Percentiles rank a stretch among this genome's conserved stretches.
phyloP scores from a whole-genome alignment of 257 asterid species.

The Solanum virginianum region DNA sequence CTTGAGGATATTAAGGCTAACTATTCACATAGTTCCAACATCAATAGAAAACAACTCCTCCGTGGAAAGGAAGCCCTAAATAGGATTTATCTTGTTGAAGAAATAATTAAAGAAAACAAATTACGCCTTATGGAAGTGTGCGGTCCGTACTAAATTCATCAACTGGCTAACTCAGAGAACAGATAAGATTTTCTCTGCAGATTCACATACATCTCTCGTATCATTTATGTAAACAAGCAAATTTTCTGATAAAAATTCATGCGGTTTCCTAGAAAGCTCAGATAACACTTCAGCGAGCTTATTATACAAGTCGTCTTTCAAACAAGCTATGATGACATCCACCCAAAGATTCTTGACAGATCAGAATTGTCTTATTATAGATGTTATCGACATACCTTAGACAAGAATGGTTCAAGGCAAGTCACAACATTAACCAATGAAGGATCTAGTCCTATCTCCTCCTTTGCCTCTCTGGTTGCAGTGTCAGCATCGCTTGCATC shows the following conservation, averaged over 20 bases:
- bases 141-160: background rate
- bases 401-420: slow-evolving; percentile 83
- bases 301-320: background rate
- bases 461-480: slow-evolving; percentile 85
- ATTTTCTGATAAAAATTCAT: background rate
- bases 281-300: background rate
- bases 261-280: background rate
- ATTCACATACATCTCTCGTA: background rate
- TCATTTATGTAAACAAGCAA: background rate
- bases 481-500: slow-evolving; percentile 71
- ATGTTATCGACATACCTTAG: slow-evolving; percentile 49
- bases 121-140: background rate
- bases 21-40: background rate
- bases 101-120: background rate
- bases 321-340: background rate
- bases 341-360: background rate
- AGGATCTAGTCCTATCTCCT: slow-evolving; percentile 94
- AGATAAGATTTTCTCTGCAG: background rate
- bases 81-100: background rate
- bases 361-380: background rate
- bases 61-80: background rate
- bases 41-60: background rate
- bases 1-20: background rate
- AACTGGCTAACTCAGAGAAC: background rate
- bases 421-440: slow-evolving; percentile 65